phyloP scores from a whole-genome alignment of 1,284 basidiomycete genomes.

The Trichosporon inkin region DNA sequence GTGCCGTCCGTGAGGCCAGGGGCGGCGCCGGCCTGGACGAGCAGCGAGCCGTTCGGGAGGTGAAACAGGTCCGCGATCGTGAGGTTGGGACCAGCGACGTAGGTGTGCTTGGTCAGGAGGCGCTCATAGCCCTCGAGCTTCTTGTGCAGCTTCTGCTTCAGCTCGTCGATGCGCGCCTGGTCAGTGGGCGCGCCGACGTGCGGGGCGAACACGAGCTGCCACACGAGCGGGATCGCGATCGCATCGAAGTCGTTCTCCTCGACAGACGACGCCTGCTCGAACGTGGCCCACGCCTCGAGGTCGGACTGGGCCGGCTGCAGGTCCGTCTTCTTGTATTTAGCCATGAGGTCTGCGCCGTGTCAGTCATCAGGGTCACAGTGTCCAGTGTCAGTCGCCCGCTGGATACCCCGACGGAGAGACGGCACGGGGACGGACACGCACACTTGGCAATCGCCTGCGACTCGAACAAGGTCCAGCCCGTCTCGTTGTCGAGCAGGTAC shows the following conservation, averaged over 20 bases:
- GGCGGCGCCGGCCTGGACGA: conserved; percentile 15
- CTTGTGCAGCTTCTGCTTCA: conserved; percentile 40
- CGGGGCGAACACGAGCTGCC: conserved; percentile 52
- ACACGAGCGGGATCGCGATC: conserved; percentile 49
- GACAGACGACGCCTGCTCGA: conserved; percentile 58
- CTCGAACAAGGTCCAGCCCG: conserved; percentile 50
- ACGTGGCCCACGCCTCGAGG: conserved; percentile 52
- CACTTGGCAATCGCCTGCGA: conserved; percentile 58
- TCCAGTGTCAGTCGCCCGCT: not conserved
- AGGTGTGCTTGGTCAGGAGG: conserved; percentile 57
- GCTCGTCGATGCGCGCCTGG: conserved; percentile 38
- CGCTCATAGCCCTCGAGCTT: conserved; percentile 56
- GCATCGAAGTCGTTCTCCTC: conserved; percentile 58
- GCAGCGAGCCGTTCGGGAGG: conserved; percentile 51
- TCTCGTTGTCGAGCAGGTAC: conserved; percentile 54
- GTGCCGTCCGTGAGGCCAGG: conserved; percentile 30
- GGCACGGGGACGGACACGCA: no score
- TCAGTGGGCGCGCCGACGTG: conserved; percentile 34
- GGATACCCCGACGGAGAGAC: conserved; percentile 40
- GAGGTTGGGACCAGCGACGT: conserved; percentile 56
- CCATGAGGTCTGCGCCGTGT: conserved; percentile 26
- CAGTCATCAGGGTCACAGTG: not conserved
- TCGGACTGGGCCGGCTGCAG: conserved; percentile 41
- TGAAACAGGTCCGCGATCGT: conserved; percentile 61
- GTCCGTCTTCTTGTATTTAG: conserved; percentile 21